These are phyloP conservation scores for Cerrena zonata DNA, from an alignment of 1,284 basidiomycete species.

Conservation along the genomic window DNA sequence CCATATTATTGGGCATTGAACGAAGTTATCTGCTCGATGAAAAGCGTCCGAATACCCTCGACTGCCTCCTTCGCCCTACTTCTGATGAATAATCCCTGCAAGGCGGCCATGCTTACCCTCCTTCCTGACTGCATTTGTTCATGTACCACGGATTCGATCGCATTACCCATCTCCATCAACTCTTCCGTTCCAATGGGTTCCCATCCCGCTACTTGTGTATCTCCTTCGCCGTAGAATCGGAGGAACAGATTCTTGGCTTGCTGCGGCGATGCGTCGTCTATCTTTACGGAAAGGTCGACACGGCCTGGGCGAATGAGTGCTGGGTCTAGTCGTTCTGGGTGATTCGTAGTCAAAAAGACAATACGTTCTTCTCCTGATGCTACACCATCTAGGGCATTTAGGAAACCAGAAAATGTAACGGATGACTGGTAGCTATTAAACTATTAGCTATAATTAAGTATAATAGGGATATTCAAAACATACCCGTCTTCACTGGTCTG, in stretches of 20 bases:
- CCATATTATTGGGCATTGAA: too few relatives aligned
- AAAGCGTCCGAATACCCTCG: constrained; percentile 47
- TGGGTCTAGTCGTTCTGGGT: constrained; percentile 76
- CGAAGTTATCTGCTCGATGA: constrained; percentile 23
- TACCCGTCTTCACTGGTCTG: constrained; percentile 87
- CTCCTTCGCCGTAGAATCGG: constrained; percentile 72
- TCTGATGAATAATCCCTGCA: constrained; percentile 90
- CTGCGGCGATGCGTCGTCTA: constrained; percentile 82
- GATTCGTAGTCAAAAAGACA: constrained; percentile 99
- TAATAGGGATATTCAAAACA: constrained; percentile 16
- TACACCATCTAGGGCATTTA: constrained; percentile 96
- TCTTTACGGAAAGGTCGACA: constrained; percentile 80
- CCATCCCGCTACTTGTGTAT: constrained; percentile 22
- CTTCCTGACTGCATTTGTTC: constrained; percentile 48
- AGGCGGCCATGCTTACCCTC: constrained; percentile 84
- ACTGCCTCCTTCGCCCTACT: constrained; percentile 63
- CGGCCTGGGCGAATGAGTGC: constrained; percentile 93
- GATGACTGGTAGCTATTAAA: constrained; percentile 77
- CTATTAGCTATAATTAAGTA: constrained; percentile 1
- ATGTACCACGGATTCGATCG: constrained; percentile 49
- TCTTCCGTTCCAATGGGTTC: constrained; percentile 30
- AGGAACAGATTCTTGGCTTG: constrained; percentile 81
- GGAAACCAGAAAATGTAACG: constrained; percentile 94
- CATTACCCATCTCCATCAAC: constrained; percentile 43
- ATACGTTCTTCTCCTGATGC: constrained; percentile 96